Evolutionary conservation across 1,284 basidiomycete species (phyloP).

Genomic region (Golubevia pallescens): DNA sequence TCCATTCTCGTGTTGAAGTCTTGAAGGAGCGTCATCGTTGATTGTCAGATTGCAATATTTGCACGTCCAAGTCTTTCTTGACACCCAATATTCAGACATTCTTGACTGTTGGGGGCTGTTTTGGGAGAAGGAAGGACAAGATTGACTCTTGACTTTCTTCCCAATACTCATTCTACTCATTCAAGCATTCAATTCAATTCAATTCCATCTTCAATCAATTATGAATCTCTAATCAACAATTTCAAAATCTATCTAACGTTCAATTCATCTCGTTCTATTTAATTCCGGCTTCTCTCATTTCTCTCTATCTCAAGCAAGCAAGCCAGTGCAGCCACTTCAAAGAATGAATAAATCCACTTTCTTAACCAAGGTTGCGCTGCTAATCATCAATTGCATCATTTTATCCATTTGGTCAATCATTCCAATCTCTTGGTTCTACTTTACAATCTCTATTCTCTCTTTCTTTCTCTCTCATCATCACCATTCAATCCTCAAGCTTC

Average conservation of each 20-base stretch:
- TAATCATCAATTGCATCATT: conserved; percentile 28
- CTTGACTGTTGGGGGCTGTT: not conserved
- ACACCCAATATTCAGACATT: conserved; percentile 1
- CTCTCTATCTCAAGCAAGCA: too few species aligned
- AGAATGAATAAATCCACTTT: too few species aligned
- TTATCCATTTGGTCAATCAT: conserved; percentile 38
- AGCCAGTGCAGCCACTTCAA: too few species aligned
- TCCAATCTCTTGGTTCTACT: conserved; percentile 37
- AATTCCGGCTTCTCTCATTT: too few species aligned
- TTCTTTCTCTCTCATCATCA: conserved; percentile 8
- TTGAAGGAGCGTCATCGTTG: conserved; percentile 62
- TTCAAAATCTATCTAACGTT: too few species aligned
- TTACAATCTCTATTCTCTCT: conserved; percentile 20
- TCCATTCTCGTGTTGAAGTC: conserved; percentile 55
- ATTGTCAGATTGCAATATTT: conserved; percentile 63
- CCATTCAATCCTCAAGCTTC: conserved; percentile 13
- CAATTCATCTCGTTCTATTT: too few species aligned
- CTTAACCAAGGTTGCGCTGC: conserved; percentile 5
- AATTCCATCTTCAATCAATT: too few species aligned
- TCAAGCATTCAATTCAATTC: too few species aligned
- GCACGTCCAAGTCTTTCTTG: conserved; percentile 53
- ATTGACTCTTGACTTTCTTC: too few species aligned
- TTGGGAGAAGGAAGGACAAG: too few species aligned
- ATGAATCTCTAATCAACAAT: too few species aligned
- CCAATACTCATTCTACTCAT: too few species aligned